Evolutionary conservation across 768 basidiomycete species (phyloP), one percentile per base, ranked within the genome.

Genomic region (Pleurotus cornucopiae): DNA sequence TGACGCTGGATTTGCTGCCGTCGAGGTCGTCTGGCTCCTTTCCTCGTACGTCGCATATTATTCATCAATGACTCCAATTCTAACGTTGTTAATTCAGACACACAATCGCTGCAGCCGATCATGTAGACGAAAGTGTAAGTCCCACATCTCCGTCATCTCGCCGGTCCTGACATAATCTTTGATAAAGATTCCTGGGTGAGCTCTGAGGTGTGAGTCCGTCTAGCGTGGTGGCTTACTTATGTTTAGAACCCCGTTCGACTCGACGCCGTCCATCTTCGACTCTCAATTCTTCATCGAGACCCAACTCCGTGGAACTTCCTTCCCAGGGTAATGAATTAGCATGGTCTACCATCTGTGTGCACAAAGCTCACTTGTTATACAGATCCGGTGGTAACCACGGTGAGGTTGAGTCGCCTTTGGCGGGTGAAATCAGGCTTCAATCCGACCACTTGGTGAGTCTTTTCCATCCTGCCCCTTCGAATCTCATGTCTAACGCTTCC

Each of bases 221-320:
- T 43, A 14, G 18, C 41, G 18, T 43, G 41, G 41, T 7, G 18
- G 14, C 41, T 43, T 43, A 14, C 20, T 20, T 23, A 11, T 11
- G 5, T 11, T 34, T 61, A 66, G 72, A 38, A 68, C 72, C 5
- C 76, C 78, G 1, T 76, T 80, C 62, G 78, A 80, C 63, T 73
- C 76, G 0, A 79, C 78, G 3, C 78, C 76, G 1, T 57, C 60
- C 5, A 52, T 68, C 14, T 77, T 77, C 43, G 78, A 79, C 59
- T 73, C 71, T 7, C 77, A 79, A 62, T 66, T 79, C 60, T 78
- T 72, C 63, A 63, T 80, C 44, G 77, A 80, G 57, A 71, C 72
- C 6, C 72, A 72, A 58, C 71, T 81, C 40, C 70, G 72, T 13
- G 76, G 78, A 11, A 76, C 70, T 9, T 37, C 62, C 11, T 73